Base-by-base conservation (phyloP, 768 basidiomycete species). In the Lenzites betulinus region DNA sequence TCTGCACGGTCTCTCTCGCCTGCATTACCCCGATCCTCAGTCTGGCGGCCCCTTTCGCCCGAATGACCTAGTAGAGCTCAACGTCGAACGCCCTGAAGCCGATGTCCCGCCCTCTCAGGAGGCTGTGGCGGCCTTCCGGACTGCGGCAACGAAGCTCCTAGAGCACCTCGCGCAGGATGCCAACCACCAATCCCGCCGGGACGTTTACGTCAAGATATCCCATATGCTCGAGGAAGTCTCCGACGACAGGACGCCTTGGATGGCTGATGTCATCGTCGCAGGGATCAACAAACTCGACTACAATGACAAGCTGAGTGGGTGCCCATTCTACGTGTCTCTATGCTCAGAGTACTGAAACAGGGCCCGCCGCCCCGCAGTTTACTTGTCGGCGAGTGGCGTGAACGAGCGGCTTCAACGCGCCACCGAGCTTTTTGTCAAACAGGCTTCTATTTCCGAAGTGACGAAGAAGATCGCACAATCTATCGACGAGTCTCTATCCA, bases 401-500 rank as follows among this genome's bases (percentile, higher is more conserved):
- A 81, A 87, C 59, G 81, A 81, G 12, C 86, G 90, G 36, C 79
- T 92, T 23, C 79, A 78, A 26, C 83, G 84, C 30, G 87, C 89
- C 1, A 86, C 88, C 8, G 80, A 84, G 54, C 79, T 93, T 12
- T 88, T 93, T 69, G 73, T 85, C 47, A 93, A 92, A 66, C 87
- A 88, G 52, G 77, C 85, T 2, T 89, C 89, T 42, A 92, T 93
- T 35, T 84, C 85, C 22, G 92, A 93, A 71, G 89, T 93, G 0
- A 84, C 88, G 16, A 85, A 86, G 70, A 92, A 90, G 77, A 90
- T 93, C 52, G 86, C 89, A 4, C 82, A 83, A 30, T 86, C 89
- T 22, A 88, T 93, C 12, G 90, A 91, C 63, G 91, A 93, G 70
- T 86, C 86, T 4, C 80, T 93, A n/a, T 90, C 89, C 25, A 92